Percentiles rank a stretch among this genome's conserved stretches.
These are phyloP conservation scores for Apocynum venetum DNA, from an alignment of 257 asterid genomes.

Conservation along the genomic window DNA sequence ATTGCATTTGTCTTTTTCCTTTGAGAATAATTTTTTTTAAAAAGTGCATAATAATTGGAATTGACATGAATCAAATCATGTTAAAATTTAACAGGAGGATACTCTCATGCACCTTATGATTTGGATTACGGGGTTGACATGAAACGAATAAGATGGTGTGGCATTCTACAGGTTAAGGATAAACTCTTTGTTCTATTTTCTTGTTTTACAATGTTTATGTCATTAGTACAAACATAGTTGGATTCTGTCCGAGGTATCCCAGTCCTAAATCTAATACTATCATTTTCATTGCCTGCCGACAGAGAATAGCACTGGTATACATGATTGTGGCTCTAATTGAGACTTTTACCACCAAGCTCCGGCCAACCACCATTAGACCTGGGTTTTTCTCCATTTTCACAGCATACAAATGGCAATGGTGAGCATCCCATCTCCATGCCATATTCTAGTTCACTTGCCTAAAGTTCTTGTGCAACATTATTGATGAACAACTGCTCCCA, in stretches of 20 bases:
- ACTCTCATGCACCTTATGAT: conserved; percentile 76
- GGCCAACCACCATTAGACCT: conserved; percentile 48
- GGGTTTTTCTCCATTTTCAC: conserved; percentile 60
- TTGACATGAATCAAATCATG: neutral
- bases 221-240: neutral
- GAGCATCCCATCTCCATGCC: neutral
- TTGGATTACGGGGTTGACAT: conserved; percentile 67
- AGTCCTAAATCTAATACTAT: too few relatives aligned
- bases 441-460: neutral
- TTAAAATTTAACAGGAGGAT: conserved; percentile 53
- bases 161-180: conserved; percentile 68
- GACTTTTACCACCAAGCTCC: conserved; percentile 56
- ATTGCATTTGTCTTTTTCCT: neutral
- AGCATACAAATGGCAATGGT: conserved; percentile 93
- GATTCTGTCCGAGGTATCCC: neutral
- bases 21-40: neutral
- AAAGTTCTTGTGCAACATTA: neutral
- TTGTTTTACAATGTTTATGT: neutral
- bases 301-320: conserved; percentile 94
- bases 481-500: neutral
- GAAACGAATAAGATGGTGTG: conserved; percentile 78
- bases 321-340: conserved; percentile 72
- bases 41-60: neutral
- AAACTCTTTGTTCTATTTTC: neutral
- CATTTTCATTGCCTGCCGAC: conserved; percentile 9